Conservation (phyloP, 2,329 filamentous ascomycete species). For the Scytalidium lignicola region DNA sequence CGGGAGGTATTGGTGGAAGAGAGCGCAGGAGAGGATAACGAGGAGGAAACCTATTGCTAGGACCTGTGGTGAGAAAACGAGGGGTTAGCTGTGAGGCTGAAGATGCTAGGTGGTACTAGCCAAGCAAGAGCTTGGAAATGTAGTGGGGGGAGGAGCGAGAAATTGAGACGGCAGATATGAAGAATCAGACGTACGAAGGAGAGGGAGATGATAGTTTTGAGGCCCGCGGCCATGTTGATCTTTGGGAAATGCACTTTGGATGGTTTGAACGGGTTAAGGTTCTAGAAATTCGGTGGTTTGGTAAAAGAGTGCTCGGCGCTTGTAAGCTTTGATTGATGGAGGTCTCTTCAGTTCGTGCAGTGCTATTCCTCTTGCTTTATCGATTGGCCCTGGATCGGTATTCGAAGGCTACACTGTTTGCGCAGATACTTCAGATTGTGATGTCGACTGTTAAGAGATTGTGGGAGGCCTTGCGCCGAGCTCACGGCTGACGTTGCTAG, state of each 20-base stretch:
- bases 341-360: neutral
- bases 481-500: too few species aligned
- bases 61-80: slow-evolving; percentile 46
- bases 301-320: neutral
- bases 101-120: neutral
- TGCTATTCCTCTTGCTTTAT: too few species aligned
- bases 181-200: slow-evolving; percentile 69
- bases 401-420: too few species aligned
- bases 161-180: neutral
- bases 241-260: slow-evolving; percentile 12
- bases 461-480: too few species aligned
- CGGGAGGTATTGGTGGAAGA: slow-evolving; percentile 92
- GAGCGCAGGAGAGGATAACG: slow-evolving; percentile 93
- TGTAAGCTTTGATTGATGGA: neutral
- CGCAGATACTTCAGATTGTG: too few species aligned
- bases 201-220: slow-evolving; percentile 98
- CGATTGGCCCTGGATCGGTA: too few species aligned
- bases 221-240: slow-evolving; percentile 64
- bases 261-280: neutral
- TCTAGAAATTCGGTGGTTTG: neutral
- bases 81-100: slow-evolving; percentile 5
- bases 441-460: too few species aligned
- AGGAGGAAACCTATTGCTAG: slow-evolving; percentile 98
- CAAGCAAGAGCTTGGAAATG: neutral
- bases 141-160: neutral